Conservation (phyloP, 2,329 filamentous ascomycete genomes). For the Xylariales sp. region DNA sequence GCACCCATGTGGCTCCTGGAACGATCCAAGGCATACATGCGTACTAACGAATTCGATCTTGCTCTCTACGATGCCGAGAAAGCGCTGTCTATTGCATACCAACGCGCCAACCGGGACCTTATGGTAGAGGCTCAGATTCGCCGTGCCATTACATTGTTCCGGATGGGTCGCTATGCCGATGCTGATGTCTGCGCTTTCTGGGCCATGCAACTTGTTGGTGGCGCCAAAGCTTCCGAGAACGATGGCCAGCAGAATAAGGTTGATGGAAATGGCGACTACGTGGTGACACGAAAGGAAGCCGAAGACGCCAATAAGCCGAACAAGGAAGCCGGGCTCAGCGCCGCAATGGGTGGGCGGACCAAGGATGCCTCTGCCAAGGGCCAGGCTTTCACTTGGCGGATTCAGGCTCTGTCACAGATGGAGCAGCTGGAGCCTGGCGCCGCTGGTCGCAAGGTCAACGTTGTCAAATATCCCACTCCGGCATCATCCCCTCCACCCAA, state of each 20-base stretch:
- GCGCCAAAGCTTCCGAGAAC: slow-evolving; percentile 29
- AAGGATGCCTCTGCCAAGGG: slow-evolving; percentile 26
- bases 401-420: slow-evolving; percentile 42
- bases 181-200: slow-evolving; percentile 66
- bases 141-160: slow-evolving; percentile 69
- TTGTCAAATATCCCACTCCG: slow-evolving; percentile 27
- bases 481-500: slow-evolving; percentile 16
- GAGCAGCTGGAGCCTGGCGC: slow-evolving; percentile 39
- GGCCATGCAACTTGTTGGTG: slow-evolving; percentile 38
- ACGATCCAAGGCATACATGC: slow-evolving; percentile 74
- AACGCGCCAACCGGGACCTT: slow-evolving; percentile 69
- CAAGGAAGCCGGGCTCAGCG: slow-evolving; percentile 14
- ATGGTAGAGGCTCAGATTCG: slow-evolving; percentile 81
- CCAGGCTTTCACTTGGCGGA: slow-evolving; percentile 39
- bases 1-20: slow-evolving; percentile 78
- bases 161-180: slow-evolving; percentile 68
- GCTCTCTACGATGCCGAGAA: slow-evolving; percentile 68
- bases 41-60: slow-evolving; percentile 53
- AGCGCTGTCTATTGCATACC: slow-evolving; percentile 56
- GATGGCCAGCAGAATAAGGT: slow-evolving; percentile 32
- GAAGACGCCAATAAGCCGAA: slow-evolving; percentile 12
- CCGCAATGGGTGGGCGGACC: slow-evolving; percentile 14
- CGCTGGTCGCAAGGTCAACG: slow-evolving; percentile 40
- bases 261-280: slow-evolving; percentile 45
- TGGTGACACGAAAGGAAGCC: slow-evolving; percentile 29